Evolutionary conservation across 306 rosid species (phyloP).

Genomic region (Oemleria cerasiformis): DNA sequence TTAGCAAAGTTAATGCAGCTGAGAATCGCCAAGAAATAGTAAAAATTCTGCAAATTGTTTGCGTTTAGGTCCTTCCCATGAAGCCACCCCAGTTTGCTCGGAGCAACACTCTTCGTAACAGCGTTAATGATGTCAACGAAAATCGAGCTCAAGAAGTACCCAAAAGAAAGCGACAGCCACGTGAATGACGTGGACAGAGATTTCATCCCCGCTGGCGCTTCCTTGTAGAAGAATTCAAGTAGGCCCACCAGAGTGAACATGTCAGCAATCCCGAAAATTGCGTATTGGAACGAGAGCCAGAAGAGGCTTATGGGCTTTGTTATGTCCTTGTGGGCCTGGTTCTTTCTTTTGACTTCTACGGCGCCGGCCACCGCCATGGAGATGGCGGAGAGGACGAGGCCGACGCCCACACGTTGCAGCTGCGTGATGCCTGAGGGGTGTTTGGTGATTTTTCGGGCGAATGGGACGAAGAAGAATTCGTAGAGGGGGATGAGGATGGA

Average conservation of each 20-base stretch:
- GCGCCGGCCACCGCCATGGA: slow-evolving; percentile 75
- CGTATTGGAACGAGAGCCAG: slow-evolving; percentile 78
- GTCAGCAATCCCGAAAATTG: slow-evolving; percentile 77
- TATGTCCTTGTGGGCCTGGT: slow-evolving; percentile 42
- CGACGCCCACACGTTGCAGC: slow-evolving; percentile 81
- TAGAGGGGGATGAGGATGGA: slow-evolving; percentile 59
- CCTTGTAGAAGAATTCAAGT: slow-evolving; percentile 72
- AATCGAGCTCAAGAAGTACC: slow-evolving; percentile 62
- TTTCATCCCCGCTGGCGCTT: slow-evolving; percentile 71
- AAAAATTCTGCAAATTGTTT: slow-evolving; percentile 59
- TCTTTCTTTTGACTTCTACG: slow-evolving; percentile 61
- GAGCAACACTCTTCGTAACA: slow-evolving; percentile 47
- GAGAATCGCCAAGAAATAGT: slow-evolving; percentile 74
- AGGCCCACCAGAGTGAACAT: slow-evolving; percentile 86
- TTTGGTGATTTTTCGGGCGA: slow-evolving; percentile 60
- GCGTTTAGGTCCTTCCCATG: slow-evolving; percentile 52
- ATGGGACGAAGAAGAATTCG: slow-evolving; percentile 69
- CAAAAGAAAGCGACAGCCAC: slow-evolving; percentile 60
- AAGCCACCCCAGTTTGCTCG: slow-evolving; percentile 63
- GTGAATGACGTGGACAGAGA: slow-evolving; percentile 76
- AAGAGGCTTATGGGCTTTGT: slow-evolving; percentile 49
- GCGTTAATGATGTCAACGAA: slow-evolving; percentile 58
- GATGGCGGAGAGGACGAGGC: slow-evolving; percentile 57
- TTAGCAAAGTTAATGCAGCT: slow-evolving; percentile 62
- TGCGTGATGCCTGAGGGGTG: slow-evolving; percentile 82